Evolutionary conservation across 257 asterid species (phyloP).

Genomic region (Gentiana straminea): DNA sequence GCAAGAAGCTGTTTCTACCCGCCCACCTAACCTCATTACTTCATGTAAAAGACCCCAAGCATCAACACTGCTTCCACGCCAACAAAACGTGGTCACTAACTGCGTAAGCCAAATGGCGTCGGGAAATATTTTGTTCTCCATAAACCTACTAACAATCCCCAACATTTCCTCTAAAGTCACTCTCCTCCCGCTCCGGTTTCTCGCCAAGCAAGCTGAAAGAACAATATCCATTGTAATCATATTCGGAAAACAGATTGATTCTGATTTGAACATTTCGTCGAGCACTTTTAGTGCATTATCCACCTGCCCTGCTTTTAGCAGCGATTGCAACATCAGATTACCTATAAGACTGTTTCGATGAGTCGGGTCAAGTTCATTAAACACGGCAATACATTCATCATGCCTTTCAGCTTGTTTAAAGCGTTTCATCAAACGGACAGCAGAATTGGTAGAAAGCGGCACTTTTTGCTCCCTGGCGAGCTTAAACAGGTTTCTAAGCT

Average conservation of each 20-base stretch:
- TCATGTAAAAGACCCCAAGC: constrained; percentile 60
- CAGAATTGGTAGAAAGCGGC: constrained; percentile 47
- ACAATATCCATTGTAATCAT: constrained; percentile 28
- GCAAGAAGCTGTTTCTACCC: constrained; percentile 34
- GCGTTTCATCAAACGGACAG: constrained; percentile 36
- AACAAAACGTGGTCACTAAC: constrained; percentile 39
- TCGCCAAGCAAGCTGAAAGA: constrained; percentile 26
- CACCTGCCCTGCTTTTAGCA: constrained; percentile 26
- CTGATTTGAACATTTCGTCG: constrained; percentile 54
- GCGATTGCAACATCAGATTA: constrained; percentile 35
- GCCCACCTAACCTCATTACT: constrained; percentile 35
- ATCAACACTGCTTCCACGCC: constrained; percentile 28
- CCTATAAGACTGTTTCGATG: constrained; percentile 27
- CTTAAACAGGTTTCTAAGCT: constrained; percentile 39
- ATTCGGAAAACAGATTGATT: constrained; percentile 28
- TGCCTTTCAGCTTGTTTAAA: constrained; percentile 42
- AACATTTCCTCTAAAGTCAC: constrained; percentile 41
- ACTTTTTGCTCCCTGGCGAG: constrained; percentile 25
- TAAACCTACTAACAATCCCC: constrained; percentile 30
- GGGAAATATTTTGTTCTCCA: constrained; percentile 29
- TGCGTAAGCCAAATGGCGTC: constrained; percentile 27
- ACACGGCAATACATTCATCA: constrained; percentile 33
- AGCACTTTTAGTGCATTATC: constrained; percentile 67
- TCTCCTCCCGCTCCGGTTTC: constrained; percentile 32
- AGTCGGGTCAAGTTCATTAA: constrained; percentile 27